Percentiles rank a stretch among this genome's conserved stretches.
Evolutionary conservation across 352 stramenopile genomes (phyloP).

Genomic region (Phytophthora capsici): DNA sequence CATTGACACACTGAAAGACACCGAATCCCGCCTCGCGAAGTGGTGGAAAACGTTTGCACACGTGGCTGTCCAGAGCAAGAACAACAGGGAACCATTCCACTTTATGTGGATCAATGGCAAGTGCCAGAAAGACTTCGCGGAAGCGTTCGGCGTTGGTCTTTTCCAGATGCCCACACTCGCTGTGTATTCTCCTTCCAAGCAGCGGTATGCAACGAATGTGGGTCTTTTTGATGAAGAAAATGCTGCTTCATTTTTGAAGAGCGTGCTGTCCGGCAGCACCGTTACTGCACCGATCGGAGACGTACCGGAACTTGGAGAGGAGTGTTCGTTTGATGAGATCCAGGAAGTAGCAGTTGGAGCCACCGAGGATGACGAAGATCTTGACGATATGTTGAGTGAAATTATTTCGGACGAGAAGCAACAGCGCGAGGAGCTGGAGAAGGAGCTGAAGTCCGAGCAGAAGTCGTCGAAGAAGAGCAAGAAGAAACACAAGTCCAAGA

Average conservation of each 20-base stretch:
- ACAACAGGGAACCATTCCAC: slow-evolving; percentile 62
- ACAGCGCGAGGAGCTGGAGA: slow-evolving; percentile 59
- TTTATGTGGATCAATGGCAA: slow-evolving; percentile 85
- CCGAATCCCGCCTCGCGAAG: slow-evolving; percentile 52
- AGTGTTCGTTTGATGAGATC: slow-evolving; percentile 61
- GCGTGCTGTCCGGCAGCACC: slow-evolving; percentile 74
- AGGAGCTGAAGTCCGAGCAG: slow-evolving; percentile 47
- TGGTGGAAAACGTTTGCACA: slow-evolving; percentile 45
- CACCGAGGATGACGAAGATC: slow-evolving; percentile 58
- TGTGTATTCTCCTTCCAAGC: slow-evolving; percentile 79
- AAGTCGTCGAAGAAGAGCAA: slow-evolving; percentile 51
- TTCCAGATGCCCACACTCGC: slow-evolving; percentile 83
- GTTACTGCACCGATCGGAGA: slow-evolving; percentile 53
- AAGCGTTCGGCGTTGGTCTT: slow-evolving; percentile 67
- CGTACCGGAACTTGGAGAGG: slow-evolving; percentile 47
- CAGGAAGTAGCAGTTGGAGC: slow-evolving; percentile 33
- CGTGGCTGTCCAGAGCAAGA: slow-evolving; percentile 56
- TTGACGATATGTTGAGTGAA: slow-evolving; percentile 74
- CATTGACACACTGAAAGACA: slow-evolving; percentile 47
- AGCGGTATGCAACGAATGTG: slow-evolving; percentile 74
- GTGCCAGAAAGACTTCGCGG: slow-evolving; percentile 73
- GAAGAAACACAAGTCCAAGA: slow-evolving; percentile 57
- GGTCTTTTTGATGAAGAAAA: slow-evolving; percentile 73
- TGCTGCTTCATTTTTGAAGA: slow-evolving; percentile 56
- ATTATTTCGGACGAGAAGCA: slow-evolving; percentile 76